Conservation (phyloP, 2,329 filamentous ascomycete genomes). For the Aspergillus piperis region DNA sequence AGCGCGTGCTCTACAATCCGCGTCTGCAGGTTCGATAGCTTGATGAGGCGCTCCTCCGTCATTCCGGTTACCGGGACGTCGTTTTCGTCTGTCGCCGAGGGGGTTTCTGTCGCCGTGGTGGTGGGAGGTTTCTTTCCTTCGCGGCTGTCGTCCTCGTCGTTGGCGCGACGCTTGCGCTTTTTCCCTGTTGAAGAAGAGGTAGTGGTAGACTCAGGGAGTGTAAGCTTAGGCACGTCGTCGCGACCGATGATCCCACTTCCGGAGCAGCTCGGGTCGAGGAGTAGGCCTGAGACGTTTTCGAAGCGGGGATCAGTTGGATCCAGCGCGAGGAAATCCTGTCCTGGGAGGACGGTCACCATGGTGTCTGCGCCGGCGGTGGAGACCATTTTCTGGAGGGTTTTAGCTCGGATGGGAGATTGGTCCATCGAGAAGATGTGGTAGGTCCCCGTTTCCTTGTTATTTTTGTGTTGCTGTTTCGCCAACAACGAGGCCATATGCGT, state of each 20-base stretch:
- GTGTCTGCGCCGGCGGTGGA: slow-evolving; percentile 69
- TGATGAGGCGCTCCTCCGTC: slow-evolving; percentile 65
- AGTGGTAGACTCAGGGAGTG: slow-evolving; percentile 53
- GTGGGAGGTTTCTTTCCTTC: background rate
- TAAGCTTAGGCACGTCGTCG: slow-evolving; percentile 71
- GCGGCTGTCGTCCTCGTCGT: slow-evolving; percentile 19
- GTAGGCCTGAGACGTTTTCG: slow-evolving; percentile 71
- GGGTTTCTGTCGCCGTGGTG: slow-evolving; percentile 10
- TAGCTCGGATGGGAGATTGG: slow-evolving; percentile 57
- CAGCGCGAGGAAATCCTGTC: slow-evolving; percentile 79
- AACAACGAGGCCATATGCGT: slow-evolving; percentile 81
- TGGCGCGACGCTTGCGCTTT: slow-evolving; percentile 45
- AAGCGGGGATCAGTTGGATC: slow-evolving; percentile 66
- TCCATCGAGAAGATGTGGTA: slow-evolving; percentile 55
- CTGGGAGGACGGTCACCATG: slow-evolving; percentile 67
- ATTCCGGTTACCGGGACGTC: slow-evolving; percentile 38
- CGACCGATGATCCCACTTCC: slow-evolving; percentile 92
- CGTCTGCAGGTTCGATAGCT: slow-evolving; percentile 79
- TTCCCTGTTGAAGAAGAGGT: slow-evolving; percentile 28
- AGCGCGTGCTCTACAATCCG: slow-evolving; percentile 82
- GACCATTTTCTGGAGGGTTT: slow-evolving; percentile 83
- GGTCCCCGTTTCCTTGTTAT: slow-evolving; percentile 22
- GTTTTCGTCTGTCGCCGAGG: slow-evolving; percentile 40
- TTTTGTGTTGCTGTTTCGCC: slow-evolving; percentile 10
- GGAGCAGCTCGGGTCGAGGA: slow-evolving; percentile 93